Conservation (phyloP, 768 basidiomycete species). For the Calocybe gangraenosa region DNA sequence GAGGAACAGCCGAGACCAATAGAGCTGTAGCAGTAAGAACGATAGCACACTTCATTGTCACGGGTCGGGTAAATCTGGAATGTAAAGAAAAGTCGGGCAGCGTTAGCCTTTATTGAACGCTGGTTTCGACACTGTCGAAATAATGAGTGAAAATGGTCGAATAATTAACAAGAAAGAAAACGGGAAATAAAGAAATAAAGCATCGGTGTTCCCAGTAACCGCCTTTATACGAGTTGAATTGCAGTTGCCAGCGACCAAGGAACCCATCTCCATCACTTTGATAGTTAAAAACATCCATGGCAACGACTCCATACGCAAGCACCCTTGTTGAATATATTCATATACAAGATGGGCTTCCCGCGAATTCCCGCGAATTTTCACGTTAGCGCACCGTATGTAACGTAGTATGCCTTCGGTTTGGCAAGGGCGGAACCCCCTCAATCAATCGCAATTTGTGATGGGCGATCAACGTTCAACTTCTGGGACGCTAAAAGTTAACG, state of each 20-base stretch:
- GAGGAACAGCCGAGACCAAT: conserved; percentile 33
- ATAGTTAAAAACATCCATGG: background rate
- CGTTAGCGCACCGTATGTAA: no score
- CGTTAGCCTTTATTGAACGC: conserved; percentile 9
- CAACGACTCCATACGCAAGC: background rate
- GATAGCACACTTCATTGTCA: conserved; percentile 29
- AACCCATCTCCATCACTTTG: background rate
- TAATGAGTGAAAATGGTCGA: no score
- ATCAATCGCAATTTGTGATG: no score
- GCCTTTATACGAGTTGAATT: background rate
- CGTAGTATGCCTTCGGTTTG: no score
- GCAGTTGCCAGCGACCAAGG: background rate
- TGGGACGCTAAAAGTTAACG: no score
- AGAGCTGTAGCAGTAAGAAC: conserved; percentile 26
- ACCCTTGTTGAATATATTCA: no score
- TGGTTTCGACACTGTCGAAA: conserved; percentile 20
- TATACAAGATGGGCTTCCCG: no score
- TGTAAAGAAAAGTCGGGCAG: conserved; percentile 6
- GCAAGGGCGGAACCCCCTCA: no score
- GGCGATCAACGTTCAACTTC: no score
- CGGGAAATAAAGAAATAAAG: background rate
- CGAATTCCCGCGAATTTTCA: no score
- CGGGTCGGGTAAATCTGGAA: background rate
- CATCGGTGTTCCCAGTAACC: background rate
- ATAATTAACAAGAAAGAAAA: conserved; percentile 2